Conservation (phyloP, 2,329 filamentous ascomycete genomes). For the Aurifilum marmelostoma region DNA sequence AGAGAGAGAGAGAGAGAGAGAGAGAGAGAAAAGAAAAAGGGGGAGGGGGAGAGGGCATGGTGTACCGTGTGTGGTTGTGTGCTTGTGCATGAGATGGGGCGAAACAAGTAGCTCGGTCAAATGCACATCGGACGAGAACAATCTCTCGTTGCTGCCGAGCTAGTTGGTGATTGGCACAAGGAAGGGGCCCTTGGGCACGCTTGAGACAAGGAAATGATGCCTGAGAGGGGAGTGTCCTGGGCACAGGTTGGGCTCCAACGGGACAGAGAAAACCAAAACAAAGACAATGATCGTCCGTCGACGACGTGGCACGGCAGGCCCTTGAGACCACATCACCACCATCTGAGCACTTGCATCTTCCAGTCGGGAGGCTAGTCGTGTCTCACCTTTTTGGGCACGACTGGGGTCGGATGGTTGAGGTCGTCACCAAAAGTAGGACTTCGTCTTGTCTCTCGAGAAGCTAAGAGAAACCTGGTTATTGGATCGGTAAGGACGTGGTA, state of each 20-base stretch:
- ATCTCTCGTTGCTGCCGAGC: not conserved
- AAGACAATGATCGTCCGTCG: not conserved
- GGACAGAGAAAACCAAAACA: not conserved
- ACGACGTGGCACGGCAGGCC: conserved; percentile 2
- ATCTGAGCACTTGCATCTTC: not conserved
- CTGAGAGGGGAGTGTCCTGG: not conserved
- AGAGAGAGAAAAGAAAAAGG: no score
- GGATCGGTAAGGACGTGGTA: not conserved
- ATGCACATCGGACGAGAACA: not conserved
- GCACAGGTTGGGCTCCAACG: not conserved
- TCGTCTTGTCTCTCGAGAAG: not conserved
- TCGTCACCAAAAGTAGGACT: not conserved
- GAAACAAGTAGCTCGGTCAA: not conserved
- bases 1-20: no score
- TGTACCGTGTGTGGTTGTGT: not conserved
- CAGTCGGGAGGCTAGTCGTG: not conserved
- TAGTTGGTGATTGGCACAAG: not conserved
- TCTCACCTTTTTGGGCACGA: conserved; percentile 1
- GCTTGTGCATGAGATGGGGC: not conserved
- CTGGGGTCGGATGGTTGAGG: not conserved
- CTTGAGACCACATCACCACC: not conserved
- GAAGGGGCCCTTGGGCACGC: not conserved
- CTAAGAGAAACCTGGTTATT: not conserved
- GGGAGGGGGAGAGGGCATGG: not conserved
- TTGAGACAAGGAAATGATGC: not conserved